Evolutionary conservation across 495 filamentous ascomycete genomes (phyloP).

Genomic region (Penicillium paxilli): DNA sequence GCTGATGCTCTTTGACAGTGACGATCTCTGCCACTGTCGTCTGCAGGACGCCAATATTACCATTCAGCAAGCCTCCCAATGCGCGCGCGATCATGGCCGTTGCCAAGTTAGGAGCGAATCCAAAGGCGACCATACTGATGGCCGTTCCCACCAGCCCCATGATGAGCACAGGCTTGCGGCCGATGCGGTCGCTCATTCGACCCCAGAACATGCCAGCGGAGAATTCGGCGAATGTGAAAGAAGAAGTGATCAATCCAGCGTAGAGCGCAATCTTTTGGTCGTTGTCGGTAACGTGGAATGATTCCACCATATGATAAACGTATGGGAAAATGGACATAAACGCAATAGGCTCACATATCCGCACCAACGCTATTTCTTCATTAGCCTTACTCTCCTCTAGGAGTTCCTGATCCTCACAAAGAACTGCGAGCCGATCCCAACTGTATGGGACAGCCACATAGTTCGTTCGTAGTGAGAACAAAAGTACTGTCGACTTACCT

Average conservation of each 20-base stretch:
- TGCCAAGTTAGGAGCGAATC: slow-evolving; percentile 81
- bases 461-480: slow-evolving; percentile 26
- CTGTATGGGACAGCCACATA: slow-evolving; percentile 12
- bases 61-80: slow-evolving; percentile 88
- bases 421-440: too few species aligned
- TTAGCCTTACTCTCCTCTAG: slow-evolving; percentile 41
- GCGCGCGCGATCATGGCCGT: slow-evolving; percentile 86
- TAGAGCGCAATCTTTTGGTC: slow-evolving; percentile 84
- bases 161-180: slow-evolving; percentile 88
- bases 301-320: slow-evolving; percentile 95
- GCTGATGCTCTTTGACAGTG: slow-evolving; percentile 87
- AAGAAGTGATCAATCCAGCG: slow-evolving; percentile 93
- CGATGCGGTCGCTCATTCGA: slow-evolving; percentile 85
- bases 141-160: slow-evolving; percentile 86
- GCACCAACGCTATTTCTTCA: slow-evolving; percentile 68
- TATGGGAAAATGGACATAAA: slow-evolving; percentile 99
- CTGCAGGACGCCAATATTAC: slow-evolving; percentile 92
- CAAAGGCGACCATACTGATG: slow-evolving; percentile 91
- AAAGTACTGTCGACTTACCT: slow-evolving; percentile 52
- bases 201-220: slow-evolving; percentile 90
- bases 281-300: slow-evolving; percentile 80
- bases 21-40: slow-evolving; percentile 94
- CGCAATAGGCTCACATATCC: slow-evolving; percentile 97
- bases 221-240: slow-evolving; percentile 96
- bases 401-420: too few species aligned